These are phyloP conservation scores for Ceratobasidium sp. DNA, from an alignment of 1,284 basidiomycete species.

Conservation along the genomic window DNA sequence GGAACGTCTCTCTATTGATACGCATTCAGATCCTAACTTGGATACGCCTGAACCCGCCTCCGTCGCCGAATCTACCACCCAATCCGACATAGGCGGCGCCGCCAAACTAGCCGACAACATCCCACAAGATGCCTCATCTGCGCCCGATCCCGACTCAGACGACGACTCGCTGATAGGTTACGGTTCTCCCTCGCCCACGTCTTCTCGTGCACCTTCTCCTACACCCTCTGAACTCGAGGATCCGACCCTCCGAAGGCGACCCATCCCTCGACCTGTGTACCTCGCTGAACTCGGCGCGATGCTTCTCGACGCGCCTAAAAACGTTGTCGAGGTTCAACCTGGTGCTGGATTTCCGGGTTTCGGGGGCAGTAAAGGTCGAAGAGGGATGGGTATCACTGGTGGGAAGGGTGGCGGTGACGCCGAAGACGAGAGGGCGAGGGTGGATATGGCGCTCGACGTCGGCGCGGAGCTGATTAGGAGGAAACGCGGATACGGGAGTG, in stretches of 20 bases:
- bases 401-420: slow-evolving; percentile 68
- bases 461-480: slow-evolving; percentile 86
- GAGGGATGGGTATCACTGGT: slow-evolving; percentile 59
- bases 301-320: slow-evolving; percentile 57
- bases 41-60: neutral
- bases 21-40: neutral
- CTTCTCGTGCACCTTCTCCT: slow-evolving; percentile 83
- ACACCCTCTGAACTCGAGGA: slow-evolving; percentile 84
- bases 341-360: slow-evolving; percentile 4
- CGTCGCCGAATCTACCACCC: neutral
- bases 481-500: slow-evolving; percentile 85
- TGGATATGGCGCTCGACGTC: slow-evolving; percentile 81
- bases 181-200: slow-evolving; percentile 65
- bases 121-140: neutral
- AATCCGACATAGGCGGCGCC: slow-evolving; percentile 28
- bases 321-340: slow-evolving; percentile 43
- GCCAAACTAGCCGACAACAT: slow-evolving; percentile 19
- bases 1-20: neutral
- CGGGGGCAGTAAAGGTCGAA: slow-evolving; percentile 3
- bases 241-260: slow-evolving; percentile 79
- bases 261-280: slow-evolving; percentile 82
- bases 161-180: slow-evolving; percentile 89
- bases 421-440: slow-evolving; percentile 76
- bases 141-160: slow-evolving; percentile 67
- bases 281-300: slow-evolving; percentile 83